Evolutionary conservation across 106 monocot genomes (phyloP).

Genomic region (Allium cepa): DNA sequence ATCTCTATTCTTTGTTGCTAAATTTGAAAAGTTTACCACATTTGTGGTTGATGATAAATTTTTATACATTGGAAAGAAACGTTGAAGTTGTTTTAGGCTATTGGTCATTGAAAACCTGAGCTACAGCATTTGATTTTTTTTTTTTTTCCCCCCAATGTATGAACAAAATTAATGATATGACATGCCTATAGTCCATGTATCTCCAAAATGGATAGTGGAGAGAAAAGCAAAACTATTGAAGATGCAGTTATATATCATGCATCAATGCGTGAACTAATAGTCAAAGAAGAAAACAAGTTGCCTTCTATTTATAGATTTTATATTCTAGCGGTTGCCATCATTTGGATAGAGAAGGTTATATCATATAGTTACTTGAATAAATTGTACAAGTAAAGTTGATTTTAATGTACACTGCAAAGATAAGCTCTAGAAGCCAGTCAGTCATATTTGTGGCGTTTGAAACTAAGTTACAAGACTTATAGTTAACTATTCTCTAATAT

Average conservation of each 20-base stretch:
- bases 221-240: not conserved
- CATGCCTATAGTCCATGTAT: not conserved
- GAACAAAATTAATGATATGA: not conserved
- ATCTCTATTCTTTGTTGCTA: too few species aligned
- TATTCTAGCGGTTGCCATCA: conserved; percentile 2
- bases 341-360: conserved; percentile 1
- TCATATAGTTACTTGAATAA: not conserved
- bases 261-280: not conserved
- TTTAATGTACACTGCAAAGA: not conserved
- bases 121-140: not conserved
- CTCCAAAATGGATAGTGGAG: not conserved
- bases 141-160: not conserved
- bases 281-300: conserved; percentile 6
- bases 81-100: not conserved
- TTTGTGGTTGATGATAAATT: not conserved
- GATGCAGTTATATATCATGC: not conserved
- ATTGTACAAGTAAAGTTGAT: not conserved
- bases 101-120: not conserved
- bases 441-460: too few species aligned
- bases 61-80: not conserved
- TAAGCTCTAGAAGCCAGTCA: not conserved
- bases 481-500: too few species aligned
- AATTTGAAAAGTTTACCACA: too few species aligned
- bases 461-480: too few species aligned
- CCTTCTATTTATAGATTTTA: conserved; percentile 1